Conservation (phyloP, 768 basidiomycete species). For the Boletus subparvulus region DNA sequence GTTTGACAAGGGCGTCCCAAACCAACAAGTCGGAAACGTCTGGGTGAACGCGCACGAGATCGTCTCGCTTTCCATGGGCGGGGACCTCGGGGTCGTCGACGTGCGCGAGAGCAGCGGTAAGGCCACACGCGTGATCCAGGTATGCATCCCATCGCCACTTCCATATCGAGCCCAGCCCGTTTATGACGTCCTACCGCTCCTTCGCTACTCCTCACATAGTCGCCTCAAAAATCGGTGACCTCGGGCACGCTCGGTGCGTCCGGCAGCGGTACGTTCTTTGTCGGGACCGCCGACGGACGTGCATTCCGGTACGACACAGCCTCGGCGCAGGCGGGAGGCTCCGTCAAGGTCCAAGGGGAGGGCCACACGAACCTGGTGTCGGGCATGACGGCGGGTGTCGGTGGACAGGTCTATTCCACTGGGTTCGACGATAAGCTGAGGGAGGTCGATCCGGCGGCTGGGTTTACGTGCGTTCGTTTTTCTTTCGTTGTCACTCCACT, state of each 20-base stretch:
- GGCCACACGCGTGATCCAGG: slow-evolving; percentile 60
- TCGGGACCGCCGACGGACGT: slow-evolving; percentile 80
- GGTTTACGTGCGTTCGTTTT: slow-evolving; percentile 30
- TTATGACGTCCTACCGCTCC: background rate
- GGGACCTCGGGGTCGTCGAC: slow-evolving; percentile 82
- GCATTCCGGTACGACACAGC: slow-evolving; percentile 58
- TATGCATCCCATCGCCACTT: slow-evolving; percentile 33
- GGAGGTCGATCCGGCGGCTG: slow-evolving; percentile 50
- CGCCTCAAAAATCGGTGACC: slow-evolving; percentile 80
- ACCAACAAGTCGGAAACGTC: slow-evolving; percentile 88
- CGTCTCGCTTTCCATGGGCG: slow-evolving; percentile 80
- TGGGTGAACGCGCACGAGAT: slow-evolving; percentile 74
- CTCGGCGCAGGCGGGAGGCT: slow-evolving; percentile 4
- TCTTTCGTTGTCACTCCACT: background rate
- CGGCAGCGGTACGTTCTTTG: slow-evolving; percentile 60
- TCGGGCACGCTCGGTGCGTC: slow-evolving; percentile 46
- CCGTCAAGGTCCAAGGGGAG: slow-evolving; percentile 53
- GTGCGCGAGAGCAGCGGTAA: slow-evolving; percentile 56
- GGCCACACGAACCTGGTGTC: slow-evolving; percentile 73
- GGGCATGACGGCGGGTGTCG: slow-evolving; percentile 48
- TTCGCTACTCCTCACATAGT: slow-evolving; percentile 42
- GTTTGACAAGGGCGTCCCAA: slow-evolving; percentile 66
- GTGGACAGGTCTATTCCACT: slow-evolving; percentile 60
- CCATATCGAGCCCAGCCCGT: background rate
- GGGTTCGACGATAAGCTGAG: slow-evolving; percentile 82